Evolutionary conservation across 306 rosid genomes (phyloP), one percentile per base, ranked within the genome.

Genomic region (Arachis stenosperma): DNA sequence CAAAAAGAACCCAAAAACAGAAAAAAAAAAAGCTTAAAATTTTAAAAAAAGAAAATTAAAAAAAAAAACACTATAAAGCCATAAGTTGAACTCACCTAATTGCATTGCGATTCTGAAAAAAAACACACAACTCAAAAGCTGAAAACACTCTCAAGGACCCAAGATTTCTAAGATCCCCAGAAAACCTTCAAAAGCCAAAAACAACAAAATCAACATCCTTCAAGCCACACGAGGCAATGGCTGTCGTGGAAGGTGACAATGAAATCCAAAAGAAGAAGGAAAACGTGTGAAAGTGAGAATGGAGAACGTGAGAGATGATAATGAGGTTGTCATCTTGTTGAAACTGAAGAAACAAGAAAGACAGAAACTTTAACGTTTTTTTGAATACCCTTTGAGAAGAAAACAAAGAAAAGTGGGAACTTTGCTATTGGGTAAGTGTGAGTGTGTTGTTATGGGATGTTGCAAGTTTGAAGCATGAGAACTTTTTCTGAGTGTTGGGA

Each of bases 291-390:
- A 73, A 75, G 42, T n/a, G 82, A 67, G 67, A 67, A 57, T 43
- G 58, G 61, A 40, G 41, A 50, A 60, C n/a, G 46, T 42, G 83
- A 60, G 71, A 83, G 89, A 87, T 87, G 87, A 70, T 22, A 57
- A 58, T 12, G 33, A 73, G 56, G 70, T 63, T 44, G 29, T 61
- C 88, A 85, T 77, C 27, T 64, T 73, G 69, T 11, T 11, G 5
- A 12, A 17, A 60, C 77, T 65, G 78, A 39, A 56, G 50, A 30
- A 79, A 76, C 48, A 71, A 55, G 56, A 80, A 71, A 55, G 62
- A 80, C 50, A 67, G 42, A 48, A 11, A 12, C 17, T 73, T 43
- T 14, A 54, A 7, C 5, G 14, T 33, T 30, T 22, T 6, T 14
- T 60, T 37, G 3, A 52, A n/a, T 3, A 14, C 57, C 57, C 57